Percentiles rank a stretch among this genome's conserved stretches.
phyloP scores from a whole-genome alignment of 2,329 filamentous ascomycete species.

The Trichoderma sp. region DNA sequence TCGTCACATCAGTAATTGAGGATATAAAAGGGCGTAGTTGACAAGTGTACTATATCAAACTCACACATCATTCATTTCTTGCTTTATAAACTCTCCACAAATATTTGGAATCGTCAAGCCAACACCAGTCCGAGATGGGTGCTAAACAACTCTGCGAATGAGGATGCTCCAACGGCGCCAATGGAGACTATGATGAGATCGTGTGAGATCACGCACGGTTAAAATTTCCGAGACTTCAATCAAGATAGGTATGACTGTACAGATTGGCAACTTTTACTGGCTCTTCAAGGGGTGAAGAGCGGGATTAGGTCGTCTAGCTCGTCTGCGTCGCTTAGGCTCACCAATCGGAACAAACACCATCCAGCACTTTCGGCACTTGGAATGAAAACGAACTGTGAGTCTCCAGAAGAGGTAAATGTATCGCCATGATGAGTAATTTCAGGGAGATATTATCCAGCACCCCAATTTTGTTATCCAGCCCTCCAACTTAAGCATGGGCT shows the following conservation, averaged over 20 bases:
- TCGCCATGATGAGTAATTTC: too few species aligned
- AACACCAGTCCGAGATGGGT: not conserved
- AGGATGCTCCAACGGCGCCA: not conserved
- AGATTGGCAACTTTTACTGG: not conserved
- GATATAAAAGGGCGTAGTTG: not conserved
- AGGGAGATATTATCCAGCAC: too few species aligned
- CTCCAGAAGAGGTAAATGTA: too few species aligned
- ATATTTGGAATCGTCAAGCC: constrained; percentile 1
- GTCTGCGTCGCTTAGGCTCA: not conserved
- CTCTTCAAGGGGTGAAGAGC: not conserved
- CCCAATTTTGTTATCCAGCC: too few species aligned
- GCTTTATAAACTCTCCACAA: not conserved
- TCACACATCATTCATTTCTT: not conserved
- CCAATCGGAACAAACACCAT: not conserved
- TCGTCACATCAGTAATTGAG: not conserved
- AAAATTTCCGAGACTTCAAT: not conserved
- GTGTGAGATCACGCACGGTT: not conserved
- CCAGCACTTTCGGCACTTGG: not conserved
- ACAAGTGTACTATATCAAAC: too few species aligned
- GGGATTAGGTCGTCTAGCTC: not conserved
- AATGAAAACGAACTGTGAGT: not conserved
- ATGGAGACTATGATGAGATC: not conserved
- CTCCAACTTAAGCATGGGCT: too few species aligned
- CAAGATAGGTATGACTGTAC: not conserved
- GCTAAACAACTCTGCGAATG: not conserved